Percentiles rank a stretch among this genome's conserved stretches.
Conservation (phyloP, 2,329 filamentous ascomycete species). For the Phialemonium atrogriseum region DNA sequence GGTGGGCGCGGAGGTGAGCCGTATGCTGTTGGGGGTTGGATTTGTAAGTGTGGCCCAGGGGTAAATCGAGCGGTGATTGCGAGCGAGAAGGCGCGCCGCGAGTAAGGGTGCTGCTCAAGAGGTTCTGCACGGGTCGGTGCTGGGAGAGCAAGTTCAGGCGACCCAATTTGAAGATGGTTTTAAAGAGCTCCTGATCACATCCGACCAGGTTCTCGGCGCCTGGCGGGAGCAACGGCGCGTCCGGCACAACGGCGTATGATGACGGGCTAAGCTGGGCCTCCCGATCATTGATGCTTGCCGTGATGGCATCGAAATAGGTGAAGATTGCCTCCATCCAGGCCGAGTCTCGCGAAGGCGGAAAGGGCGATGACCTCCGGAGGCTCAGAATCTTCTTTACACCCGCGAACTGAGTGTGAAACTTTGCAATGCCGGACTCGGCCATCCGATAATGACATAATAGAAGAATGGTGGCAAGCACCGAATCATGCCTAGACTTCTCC, state of each 20-base stretch:
- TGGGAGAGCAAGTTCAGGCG: slow-evolving; percentile 80
- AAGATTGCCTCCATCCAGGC: slow-evolving; percentile 91
- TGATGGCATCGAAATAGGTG: slow-evolving; percentile 90
- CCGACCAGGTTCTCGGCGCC: slow-evolving; percentile 79
- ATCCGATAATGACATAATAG: slow-evolving; percentile 88
- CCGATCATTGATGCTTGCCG: slow-evolving; percentile 83
- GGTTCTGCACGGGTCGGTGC: slow-evolving; percentile 43
- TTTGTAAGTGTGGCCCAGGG: slow-evolving; percentile 34
- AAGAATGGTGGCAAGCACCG: slow-evolving; percentile 77
- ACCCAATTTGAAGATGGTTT: slow-evolving; percentile 73
- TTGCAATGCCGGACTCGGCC: slow-evolving; percentile 81
- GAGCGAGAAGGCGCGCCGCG: slow-evolving; percentile 19
- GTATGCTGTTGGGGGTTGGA: slow-evolving; percentile 20
- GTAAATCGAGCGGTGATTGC: slow-evolving; percentile 31
- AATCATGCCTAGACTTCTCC: slow-evolving; percentile 69
- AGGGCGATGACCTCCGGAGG: slow-evolving; percentile 52
- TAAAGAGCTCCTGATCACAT: slow-evolving; percentile 81
- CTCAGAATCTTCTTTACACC: slow-evolving; percentile 85
- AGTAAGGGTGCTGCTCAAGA: slow-evolving; percentile 12
- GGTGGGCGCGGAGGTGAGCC: slow-evolving; percentile 15
- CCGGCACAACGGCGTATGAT: slow-evolving; percentile 48
- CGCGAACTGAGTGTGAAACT: slow-evolving; percentile 88
- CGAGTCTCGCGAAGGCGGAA: slow-evolving; percentile 56
- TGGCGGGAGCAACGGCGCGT: slow-evolving; percentile 41
- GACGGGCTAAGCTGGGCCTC: slow-evolving; percentile 70